phyloP scores from a whole-genome alignment of 1,284 basidiomycete species.

The Bjerkandera adusta region DNA sequence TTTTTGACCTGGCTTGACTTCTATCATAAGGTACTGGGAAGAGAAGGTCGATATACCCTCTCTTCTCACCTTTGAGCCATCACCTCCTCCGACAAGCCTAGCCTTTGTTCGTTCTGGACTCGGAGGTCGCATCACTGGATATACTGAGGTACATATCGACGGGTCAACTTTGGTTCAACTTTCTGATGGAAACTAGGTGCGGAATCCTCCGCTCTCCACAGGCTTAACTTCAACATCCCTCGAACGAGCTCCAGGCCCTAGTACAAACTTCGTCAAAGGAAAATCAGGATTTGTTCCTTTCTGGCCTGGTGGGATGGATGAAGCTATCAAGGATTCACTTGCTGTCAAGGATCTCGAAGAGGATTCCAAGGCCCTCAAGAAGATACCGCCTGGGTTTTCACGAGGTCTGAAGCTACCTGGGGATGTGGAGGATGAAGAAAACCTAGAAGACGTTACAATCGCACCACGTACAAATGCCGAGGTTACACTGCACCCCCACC shows the following conservation, averaged over 20 bases:
- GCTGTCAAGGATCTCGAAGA: conserved; percentile 34
- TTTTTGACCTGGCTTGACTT: conserved; percentile 13
- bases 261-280: conserved; percentile 85
- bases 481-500: conserved; percentile 7
- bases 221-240: conserved; percentile 82
- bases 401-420: conserved; percentile 68
- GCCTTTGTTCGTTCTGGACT: conserved; percentile 78
- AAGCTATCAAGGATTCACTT: conserved; percentile 39
- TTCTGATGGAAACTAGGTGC: too few species aligned
- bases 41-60: conserved; percentile 57
- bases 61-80: conserved; percentile 61
- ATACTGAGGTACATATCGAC: conserved; percentile 70
- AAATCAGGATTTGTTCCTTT: conserved; percentile 93
- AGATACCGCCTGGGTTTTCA: conserved; percentile 59
- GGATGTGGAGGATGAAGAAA: conserved; percentile 36
- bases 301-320: conserved; percentile 85
- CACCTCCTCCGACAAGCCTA: conserved; percentile 76
- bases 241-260: conserved; percentile 77
- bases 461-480: conserved; percentile 1
- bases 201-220: conserved; percentile 48
- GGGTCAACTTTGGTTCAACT: background rate
- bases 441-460: background rate
- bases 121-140: conserved; percentile 77
- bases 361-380: conserved; percentile 47
- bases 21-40: conserved; percentile 64